Evolutionary conservation across 2,329 filamentous ascomycete species (phyloP), one percentile per base, ranked within the genome.

Genomic region (Aspergillus niger): DNA sequence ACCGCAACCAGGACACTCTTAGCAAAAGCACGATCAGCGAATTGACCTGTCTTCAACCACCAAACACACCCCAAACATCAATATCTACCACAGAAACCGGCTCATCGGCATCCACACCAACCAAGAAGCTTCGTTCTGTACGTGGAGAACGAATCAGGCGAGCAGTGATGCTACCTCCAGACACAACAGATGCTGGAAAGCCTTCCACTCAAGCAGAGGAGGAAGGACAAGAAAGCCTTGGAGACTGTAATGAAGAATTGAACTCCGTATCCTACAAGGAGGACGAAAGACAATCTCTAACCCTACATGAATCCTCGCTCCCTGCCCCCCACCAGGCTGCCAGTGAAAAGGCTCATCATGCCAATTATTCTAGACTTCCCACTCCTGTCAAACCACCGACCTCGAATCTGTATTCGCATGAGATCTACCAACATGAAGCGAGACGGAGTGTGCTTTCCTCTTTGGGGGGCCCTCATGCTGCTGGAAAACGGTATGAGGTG

Each of bases 371-470:
- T 8, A 64, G 59, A 26, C 55, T 65, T 10, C 65, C 65, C 10
- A 67, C 62, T 2, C 65, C 65, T 1, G 53, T 57, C 10, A 48
- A 57, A 6, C 49, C 41, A 22, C 62, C 63, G 2, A 44, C 39
- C 3, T 53, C 57, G 5, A 51, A 59, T 7, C 8, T 60, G 11
- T 62, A 65, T 41, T 67, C 64, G 7, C 64, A 65, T 30, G 48
- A 41, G 24, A 47, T 61, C 10, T 66, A 64, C 43, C 55, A 57
- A 15, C 60, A 36, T 15, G 64, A 69, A 53, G 60, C 60, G 24
- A 61, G 61, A 32, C 58, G 64, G 32, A 62, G 55, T 11, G 60
- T 62, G 5, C 51, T 64, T 5, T 65, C 64, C 20, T 57, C 58
- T 28, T 20, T 65, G 8, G 58, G 55, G 8, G 62, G 28, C 50